Conservation (phyloP, 768 basidiomycete species). For the Lactarius deliciosus region DNA sequence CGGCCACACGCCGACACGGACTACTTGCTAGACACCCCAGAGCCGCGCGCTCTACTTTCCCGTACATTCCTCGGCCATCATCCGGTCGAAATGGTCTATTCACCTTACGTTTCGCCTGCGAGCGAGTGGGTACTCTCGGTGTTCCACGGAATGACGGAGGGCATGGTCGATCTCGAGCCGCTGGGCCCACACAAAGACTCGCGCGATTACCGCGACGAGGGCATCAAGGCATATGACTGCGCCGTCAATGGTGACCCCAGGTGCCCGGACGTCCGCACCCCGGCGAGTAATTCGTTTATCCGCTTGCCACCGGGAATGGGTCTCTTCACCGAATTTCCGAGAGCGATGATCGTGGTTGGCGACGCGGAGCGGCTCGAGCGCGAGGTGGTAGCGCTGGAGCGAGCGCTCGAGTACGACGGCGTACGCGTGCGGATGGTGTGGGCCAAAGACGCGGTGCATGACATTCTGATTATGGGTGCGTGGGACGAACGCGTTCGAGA, state of each 20-base stretch:
- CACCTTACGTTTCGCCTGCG: conserved; percentile 39
- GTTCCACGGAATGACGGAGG: conserved; percentile 35
- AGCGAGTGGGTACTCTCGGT: conserved; percentile 37
- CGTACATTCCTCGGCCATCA: conserved; percentile 53
- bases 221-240: conserved; percentile 32
- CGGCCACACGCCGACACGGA: conserved; percentile 50
- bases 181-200: conserved; percentile 29
- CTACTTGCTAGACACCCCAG: conserved; percentile 54
- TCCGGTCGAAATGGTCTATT: conserved; percentile 38
- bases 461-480: conserved; percentile 26
- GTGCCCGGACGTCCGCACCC: conserved; percentile 18
- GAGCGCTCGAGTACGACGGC: conserved; percentile 28
- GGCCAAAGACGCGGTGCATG: conserved; percentile 29
- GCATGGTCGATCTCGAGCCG: conserved; percentile 35
- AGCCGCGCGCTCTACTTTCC: conserved; percentile 51
- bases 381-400: conserved; percentile 40
- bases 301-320: conserved; percentile 38
- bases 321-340: conserved; percentile 49
- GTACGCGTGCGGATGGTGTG: conserved; percentile 30
- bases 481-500: conserved; percentile 30
- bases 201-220: conserved; percentile 30
- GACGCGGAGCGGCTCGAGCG: conserved; percentile 52
- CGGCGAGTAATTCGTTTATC: conserved; percentile 32
- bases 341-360: conserved; percentile 46
- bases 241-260: conserved; percentile 28